Conservation (phyloP, 139 green algal species). For the Axilococcus clingmanii region DNA sequence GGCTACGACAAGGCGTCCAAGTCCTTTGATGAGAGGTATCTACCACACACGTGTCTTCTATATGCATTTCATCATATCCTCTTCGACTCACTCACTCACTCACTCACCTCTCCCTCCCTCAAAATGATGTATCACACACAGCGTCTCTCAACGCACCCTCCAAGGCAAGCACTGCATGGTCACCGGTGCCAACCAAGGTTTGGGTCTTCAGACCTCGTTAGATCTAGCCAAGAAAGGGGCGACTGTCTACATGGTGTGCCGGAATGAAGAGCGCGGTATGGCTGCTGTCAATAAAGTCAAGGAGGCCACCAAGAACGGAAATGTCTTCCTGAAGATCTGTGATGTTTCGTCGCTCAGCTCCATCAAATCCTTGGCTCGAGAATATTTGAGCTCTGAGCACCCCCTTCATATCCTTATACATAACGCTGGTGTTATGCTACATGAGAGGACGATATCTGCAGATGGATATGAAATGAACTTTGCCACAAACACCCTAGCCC, state of each 20-base stretch:
- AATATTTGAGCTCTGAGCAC: conserved; percentile 19
- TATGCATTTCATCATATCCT: background rate
- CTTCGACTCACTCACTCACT: background rate
- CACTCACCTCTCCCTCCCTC: background rate
- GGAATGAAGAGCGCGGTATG: conserved; percentile 36
- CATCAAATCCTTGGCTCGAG: conserved; percentile 28
- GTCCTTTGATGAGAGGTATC: conserved; percentile 37
- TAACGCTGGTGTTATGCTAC: conserved; percentile 56
- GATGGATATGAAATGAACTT: conserved; percentile 55
- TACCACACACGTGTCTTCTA: background rate
- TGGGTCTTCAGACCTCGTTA: conserved; percentile 39
- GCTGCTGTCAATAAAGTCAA: conserved; percentile 30
- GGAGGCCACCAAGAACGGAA: conserved; percentile 28
- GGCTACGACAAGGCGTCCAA: conserved; percentile 31
- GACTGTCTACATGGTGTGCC: conserved; percentile 53
- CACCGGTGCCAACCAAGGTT: conserved; percentile 52
- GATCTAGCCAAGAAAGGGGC: conserved; percentile 34
- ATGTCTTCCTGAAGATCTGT: conserved; percentile 51
- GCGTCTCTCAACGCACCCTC: conserved; percentile 27
- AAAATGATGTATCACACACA: conserved; percentile 6
- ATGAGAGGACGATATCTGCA: conserved; percentile 25
- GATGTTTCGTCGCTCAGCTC: conserved; percentile 46
- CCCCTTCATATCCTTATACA: conserved; percentile 58
- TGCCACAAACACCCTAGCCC: conserved; percentile 54
- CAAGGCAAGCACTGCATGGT: conserved; percentile 40